Evolutionary conservation across 225 moss, liverwort and hornwort genomes (phyloP).

Genomic region (Polytrichum commune): DNA sequence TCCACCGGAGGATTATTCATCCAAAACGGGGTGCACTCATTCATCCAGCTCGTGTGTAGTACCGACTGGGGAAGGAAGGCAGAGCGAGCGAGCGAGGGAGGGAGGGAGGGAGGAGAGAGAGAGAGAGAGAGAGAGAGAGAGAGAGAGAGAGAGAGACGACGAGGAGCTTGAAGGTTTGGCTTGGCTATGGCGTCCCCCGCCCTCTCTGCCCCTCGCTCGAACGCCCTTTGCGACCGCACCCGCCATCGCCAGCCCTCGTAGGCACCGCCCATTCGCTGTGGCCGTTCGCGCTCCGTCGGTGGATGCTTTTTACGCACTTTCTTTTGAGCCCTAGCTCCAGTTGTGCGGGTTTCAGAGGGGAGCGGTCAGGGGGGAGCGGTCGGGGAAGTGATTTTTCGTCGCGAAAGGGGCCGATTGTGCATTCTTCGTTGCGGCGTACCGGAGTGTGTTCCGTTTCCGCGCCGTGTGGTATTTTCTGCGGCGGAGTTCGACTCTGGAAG

Average conservation of each 20-base stretch:
- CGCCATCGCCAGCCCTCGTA: not conserved
- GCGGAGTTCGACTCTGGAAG: not conserved
- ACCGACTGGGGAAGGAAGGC: too few species aligned
- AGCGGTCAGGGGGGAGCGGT: not conserved
- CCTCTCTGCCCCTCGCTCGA: conserved; percentile 2
- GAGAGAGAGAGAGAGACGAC: too few species aligned
- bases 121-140: too few species aligned
- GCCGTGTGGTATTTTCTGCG: not conserved
- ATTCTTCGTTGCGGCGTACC: not conserved
- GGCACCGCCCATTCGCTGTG: not conserved
- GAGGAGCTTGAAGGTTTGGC: not conserved
- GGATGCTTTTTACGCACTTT: not conserved
- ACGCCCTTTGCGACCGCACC: not conserved
- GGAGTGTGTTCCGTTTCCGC: not conserved
- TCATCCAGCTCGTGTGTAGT: too few species aligned
- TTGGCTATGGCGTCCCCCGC: not conserved
- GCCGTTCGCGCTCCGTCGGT: not conserved
- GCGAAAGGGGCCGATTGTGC: not conserved
- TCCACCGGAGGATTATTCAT: too few species aligned
- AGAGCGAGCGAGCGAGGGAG: too few species aligned
- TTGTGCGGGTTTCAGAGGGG: not conserved
- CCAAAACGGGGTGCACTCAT: too few species aligned
- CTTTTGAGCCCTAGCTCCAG: conserved; percentile 2
- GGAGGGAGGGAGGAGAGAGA: too few species aligned
- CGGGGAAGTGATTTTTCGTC: not conserved